Base-by-base conservation (phyloP, 2,329 filamentous ascomycete species). In the Aspergillus brasiliensis region DNA sequence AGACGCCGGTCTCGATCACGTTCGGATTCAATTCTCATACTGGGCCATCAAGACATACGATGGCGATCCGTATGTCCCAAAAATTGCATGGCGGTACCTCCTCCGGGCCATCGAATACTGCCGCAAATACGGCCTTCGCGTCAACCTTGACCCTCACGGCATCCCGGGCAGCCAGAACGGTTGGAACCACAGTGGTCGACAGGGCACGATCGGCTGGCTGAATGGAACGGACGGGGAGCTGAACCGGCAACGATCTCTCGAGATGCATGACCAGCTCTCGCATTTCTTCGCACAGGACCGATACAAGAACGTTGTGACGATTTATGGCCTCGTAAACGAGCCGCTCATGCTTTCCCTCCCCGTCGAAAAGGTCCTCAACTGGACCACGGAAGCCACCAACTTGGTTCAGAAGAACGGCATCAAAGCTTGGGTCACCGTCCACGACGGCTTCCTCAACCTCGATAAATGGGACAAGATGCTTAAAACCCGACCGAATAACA, bases 291-390 rank as follows among this genome's bases (percentile, higher is more conserved):
- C 93, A 0, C 95, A 98, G 73, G 86, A 90, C 49, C 89, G 95
- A 8, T 99, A 99, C 82, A 89, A 90, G 72, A 96, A 97, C 73
- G 84, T 99, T 66, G 83, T 99, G 62, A 86, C 90, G 13, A 92
- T 98, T 79, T 99, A 99, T 77, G 95, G 95, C 3, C 86, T 99
- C 1, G 91, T 88, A 72, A 99, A 99, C 78, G 95, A 99, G 77
- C 95, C 95, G 1, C 88, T 89, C 65, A 97, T 98, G 91, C 87
- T 89, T 60, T 83, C 67, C 64, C 81, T 99, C 25, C 78, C 88
- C 38, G 79, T 84, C 1, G 73, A 80, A 28, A 83, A 84, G 4
- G 93, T 99, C 0, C 80, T 95, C 3, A 77, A 83, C 53, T 99
- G 95, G 95, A 96, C 92, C 0, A 80, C 84, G 58, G 81, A 87